Evolutionary conservation across 202 grass and related monocot species (phyloP).

Genomic region (Musa balbisiana): DNA sequence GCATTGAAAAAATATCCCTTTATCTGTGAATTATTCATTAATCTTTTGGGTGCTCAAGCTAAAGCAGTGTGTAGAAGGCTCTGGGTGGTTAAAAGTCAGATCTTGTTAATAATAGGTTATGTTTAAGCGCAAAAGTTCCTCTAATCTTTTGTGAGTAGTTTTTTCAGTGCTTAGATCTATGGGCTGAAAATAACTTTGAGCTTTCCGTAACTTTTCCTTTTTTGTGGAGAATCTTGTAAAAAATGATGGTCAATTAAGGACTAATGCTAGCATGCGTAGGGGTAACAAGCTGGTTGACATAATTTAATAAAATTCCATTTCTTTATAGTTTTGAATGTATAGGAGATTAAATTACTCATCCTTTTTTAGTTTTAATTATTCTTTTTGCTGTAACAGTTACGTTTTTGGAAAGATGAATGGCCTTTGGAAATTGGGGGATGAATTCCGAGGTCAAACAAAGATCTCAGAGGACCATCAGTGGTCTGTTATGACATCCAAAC

Average conservation of each 20-base stretch:
- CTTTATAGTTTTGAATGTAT: too few relatives aligned
- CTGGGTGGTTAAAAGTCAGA: not conserved
- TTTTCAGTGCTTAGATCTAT: not conserved
- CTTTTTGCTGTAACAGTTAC: not conserved
- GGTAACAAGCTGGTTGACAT: too few relatives aligned
- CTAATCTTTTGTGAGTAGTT: not conserved
- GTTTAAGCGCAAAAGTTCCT: too few relatives aligned
- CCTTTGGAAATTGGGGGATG: constrained; percentile 89
- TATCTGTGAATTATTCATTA: too few relatives aligned
- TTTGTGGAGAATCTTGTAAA: not conserved
- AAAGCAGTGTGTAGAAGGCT: not conserved
- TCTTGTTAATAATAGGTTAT: not conserved
- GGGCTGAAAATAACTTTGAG: not conserved
- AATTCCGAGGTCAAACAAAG: constrained; percentile 90
- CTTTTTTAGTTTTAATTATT: not conserved
- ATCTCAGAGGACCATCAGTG: constrained; percentile 86
- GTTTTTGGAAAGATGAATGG: constrained; percentile 58
- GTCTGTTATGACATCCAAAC: constrained; percentile 93
- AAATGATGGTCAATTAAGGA: not conserved
- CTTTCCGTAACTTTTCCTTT: not conserved
- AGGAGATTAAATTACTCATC: not conserved
- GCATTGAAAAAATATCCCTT: too few relatives aligned
- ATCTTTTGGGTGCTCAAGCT: not conserved
- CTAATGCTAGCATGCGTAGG: too few relatives aligned
- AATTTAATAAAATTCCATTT: too few relatives aligned